Conservation (phyloP, 1,284 basidiomycete genomes). For the Hemileia vastatrix region DNA sequence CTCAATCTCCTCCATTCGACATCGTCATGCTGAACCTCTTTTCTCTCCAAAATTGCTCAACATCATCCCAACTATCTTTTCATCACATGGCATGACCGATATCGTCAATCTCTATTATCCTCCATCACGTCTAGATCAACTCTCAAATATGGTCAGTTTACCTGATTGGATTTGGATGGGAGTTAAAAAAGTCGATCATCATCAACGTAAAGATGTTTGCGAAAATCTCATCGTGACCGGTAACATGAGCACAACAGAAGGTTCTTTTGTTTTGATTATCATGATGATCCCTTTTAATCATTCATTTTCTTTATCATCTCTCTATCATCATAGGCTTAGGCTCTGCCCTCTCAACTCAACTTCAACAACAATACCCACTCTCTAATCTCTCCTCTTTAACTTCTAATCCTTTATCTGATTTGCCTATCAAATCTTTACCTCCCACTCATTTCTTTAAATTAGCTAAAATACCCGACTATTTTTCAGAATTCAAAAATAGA, state of each 20-base stretch:
- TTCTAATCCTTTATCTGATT: no score
- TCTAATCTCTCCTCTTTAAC: no score
- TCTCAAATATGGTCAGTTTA: neutral
- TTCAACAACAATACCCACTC: conserved; percentile 5
- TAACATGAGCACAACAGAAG: conserved; percentile 17
- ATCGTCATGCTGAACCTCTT: conserved; percentile 18
- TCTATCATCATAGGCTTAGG: conserved; percentile 8
- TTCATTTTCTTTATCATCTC: neutral
- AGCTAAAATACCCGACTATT: conserved; percentile 19
- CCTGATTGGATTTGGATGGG: conserved; percentile 2
- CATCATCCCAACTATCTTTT: conserved; percentile 10
- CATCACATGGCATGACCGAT: conserved; percentile 14
- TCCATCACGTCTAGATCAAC: conserved; percentile 1
- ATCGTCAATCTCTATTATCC: conserved; percentile 8
- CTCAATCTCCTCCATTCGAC: conserved; percentile 11
- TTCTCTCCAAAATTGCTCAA: conserved; percentile 11
- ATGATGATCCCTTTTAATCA: no score
- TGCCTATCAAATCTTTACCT: neutral
- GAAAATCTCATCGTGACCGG: conserved; percentile 13
- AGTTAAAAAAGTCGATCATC: conserved; percentile 2
- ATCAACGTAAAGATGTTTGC: conserved; percentile 11
- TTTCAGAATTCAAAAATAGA: conserved; percentile 21
- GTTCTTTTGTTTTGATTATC: no score
- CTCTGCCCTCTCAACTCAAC: conserved; percentile 1
- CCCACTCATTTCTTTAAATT: conserved; percentile 3